Conservation (phyloP, 208 protist species). For the Leishmania mexicana region DNA sequence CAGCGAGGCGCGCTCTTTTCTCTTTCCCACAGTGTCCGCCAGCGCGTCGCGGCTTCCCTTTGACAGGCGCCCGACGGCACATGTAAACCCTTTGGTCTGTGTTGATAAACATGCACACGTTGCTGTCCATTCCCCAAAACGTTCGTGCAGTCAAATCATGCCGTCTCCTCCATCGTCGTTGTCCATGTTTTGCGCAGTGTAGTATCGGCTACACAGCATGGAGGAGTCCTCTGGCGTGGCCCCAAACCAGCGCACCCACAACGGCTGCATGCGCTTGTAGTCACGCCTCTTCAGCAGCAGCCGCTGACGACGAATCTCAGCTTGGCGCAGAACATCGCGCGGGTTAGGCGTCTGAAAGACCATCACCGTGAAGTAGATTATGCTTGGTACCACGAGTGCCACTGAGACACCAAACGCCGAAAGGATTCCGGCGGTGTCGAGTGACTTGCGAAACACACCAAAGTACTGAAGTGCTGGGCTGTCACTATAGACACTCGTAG, state of each 20-base stretch:
- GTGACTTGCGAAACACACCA: slow-evolving; percentile 57
- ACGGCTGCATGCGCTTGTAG: slow-evolving; percentile 25
- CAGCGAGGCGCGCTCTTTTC: not conserved
- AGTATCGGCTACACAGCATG: slow-evolving; percentile 3
- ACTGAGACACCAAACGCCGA: slow-evolving; percentile 44
- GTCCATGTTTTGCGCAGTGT: not conserved
- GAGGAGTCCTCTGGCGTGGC: slow-evolving; percentile 40
- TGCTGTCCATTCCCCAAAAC: not conserved
- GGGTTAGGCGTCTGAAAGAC: slow-evolving; percentile 35
- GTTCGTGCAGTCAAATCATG: not conserved
- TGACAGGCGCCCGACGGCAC: not conserved
- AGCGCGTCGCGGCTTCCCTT: not conserved
- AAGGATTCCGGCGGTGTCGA: slow-evolving; percentile 41
- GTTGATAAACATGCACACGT: not conserved
- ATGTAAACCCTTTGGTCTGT: not conserved
- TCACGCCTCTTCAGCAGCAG: slow-evolving; percentile 8
- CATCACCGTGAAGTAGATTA: slow-evolving; percentile 34
- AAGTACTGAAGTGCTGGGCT: slow-evolving; percentile 53
- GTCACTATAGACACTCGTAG: slow-evolving; percentile 52
- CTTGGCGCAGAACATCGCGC: slow-evolving; percentile 57
- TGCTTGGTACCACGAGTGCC: slow-evolving; percentile 48
- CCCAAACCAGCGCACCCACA: slow-evolving; percentile 36
- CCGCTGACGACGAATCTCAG: slow-evolving; percentile 32
- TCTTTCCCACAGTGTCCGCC: not conserved
- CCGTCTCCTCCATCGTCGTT: not conserved